phyloP scores from a whole-genome alignment of 2,329 filamentous ascomycete genomes.

The Venturia oleaginea region DNA sequence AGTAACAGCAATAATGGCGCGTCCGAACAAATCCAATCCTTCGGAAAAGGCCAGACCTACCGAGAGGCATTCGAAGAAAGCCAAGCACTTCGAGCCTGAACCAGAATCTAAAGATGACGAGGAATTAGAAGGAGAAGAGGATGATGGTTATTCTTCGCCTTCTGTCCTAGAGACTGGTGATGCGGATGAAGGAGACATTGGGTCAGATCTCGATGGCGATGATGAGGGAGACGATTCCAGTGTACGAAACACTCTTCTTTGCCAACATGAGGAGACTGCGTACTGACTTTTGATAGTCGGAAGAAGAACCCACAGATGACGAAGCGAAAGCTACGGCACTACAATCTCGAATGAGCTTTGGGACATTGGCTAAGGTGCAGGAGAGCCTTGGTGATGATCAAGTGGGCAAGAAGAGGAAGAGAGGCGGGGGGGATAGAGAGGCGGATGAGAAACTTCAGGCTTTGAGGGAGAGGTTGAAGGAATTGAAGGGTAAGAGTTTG shows the following conservation, averaged over 20 bases:
- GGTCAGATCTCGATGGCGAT: background rate
- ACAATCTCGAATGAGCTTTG: constrained; percentile 67
- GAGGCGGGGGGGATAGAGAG: constrained; percentile 26
- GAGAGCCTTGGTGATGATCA: constrained; percentile 46
- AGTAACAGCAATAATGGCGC: background rate
- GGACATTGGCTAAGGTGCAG: constrained; percentile 81
- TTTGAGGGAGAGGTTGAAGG: constrained; percentile 34
- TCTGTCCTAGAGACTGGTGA: constrained; percentile 5
- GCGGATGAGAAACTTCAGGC: constrained; percentile 39
- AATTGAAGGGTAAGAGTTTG: constrained; percentile 30
- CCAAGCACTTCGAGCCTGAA: background rate
- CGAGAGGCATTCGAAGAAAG: background rate
- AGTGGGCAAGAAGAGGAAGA: constrained; percentile 34
- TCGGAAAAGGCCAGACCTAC: background rate
- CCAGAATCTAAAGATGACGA: background rate
- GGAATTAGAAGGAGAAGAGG: background rate
- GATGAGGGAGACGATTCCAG: background rate
- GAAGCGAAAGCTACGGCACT: constrained; percentile 20
- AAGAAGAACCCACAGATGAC: background rate
- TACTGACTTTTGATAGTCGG: background rate
- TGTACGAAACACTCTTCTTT: background rate
- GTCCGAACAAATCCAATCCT: background rate
- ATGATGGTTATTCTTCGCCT: background rate
- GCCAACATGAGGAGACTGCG: background rate
- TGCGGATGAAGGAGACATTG: background rate